phyloP scores from a whole-genome alignment of 768 basidiomycete genomes.

The Agrocybe pediades region DNA sequence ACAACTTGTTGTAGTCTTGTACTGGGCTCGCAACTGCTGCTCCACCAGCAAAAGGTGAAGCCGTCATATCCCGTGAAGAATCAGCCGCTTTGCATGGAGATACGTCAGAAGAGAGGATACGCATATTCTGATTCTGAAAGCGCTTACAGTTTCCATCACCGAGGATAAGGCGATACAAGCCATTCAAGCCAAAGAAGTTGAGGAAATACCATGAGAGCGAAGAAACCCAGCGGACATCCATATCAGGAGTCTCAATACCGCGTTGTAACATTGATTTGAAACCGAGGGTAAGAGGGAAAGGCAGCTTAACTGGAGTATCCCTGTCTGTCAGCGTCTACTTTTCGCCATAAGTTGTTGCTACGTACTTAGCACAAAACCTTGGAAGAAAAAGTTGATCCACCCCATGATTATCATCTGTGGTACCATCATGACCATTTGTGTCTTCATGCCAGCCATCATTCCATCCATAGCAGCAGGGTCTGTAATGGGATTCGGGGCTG shows the following conservation, averaged over 20 bases:
- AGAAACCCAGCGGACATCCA: constrained; percentile 99
- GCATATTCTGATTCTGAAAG: constrained; percentile 12
- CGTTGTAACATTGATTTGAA: constrained; percentile 99
- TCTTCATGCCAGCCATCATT: constrained; percentile 99
- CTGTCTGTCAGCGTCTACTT: background rate
- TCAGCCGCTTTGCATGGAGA: constrained; percentile 61
- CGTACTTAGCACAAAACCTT: constrained; percentile 96
- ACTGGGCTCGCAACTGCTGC: constrained; percentile 39
- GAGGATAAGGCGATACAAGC: constrained; percentile 90
- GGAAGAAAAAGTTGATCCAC: constrained; percentile 99
- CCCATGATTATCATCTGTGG: constrained; percentile 99
- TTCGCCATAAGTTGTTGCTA: constrained; percentile 20
- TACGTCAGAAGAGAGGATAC: constrained; percentile 3
- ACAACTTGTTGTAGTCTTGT: constrained; percentile 88
- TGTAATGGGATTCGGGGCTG: constrained; percentile 79
- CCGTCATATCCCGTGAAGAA: constrained; percentile 71
- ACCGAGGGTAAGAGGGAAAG: constrained; percentile 94
- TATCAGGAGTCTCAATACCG: constrained; percentile 91
- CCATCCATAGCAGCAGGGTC: constrained; percentile 95
- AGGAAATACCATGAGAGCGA: constrained; percentile 99
- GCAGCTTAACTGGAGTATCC: constrained; percentile 75
- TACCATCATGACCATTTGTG: constrained; percentile 99
- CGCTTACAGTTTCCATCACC: constrained; percentile 83
- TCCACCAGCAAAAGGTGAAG: constrained; percentile 66
- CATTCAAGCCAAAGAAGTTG: constrained; percentile 97